phyloP scores from a whole-genome alignment of 805 yeast genomes.

The Grigorovia yakushimaensis region DNA sequence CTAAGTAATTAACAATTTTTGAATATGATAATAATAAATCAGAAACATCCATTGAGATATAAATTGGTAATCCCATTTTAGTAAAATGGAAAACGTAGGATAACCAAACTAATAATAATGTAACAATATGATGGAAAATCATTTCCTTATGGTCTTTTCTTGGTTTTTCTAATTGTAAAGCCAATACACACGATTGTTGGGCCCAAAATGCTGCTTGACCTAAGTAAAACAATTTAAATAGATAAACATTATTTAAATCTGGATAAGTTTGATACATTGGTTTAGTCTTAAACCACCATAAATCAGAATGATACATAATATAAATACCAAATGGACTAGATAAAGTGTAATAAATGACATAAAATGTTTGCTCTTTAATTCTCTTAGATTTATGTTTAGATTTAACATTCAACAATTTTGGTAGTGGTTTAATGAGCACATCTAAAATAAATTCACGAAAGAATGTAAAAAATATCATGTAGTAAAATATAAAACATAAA shows the following conservation, averaged over 20 bases:
- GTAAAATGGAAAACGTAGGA: constrained; percentile 94
- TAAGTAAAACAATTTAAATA: constrained; percentile 73
- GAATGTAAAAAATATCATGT: constrained; percentile 84
- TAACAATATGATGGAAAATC: constrained; percentile 86
- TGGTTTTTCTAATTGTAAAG: constrained; percentile 84
- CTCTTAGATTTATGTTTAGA: constrained; percentile 50
- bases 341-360: constrained; percentile 67
- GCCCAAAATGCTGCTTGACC: constrained; percentile 97
- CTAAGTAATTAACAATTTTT: constrained; percentile 79
- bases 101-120: constrained; percentile 75
- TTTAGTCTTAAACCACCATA: constrained; percentile 84
- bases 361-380: constrained; percentile 88
- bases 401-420: constrained; percentile 39
- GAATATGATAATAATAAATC: constrained; percentile 82
- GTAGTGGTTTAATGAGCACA: constrained; percentile 62
- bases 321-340: constrained; percentile 85
- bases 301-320: constrained; percentile 73
- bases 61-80: constrained; percentile 87
- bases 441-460: constrained; percentile 88
- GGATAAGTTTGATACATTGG: constrained; percentile 78
- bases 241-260: constrained; percentile 59
- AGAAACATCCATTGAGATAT: constrained; percentile 91
- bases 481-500: constrained; percentile 67
- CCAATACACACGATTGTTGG: constrained; percentile 80
- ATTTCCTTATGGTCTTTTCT: constrained; percentile 89